Base-by-base conservation (phyloP, 768 basidiomycete genomes). In the Macrolepiota dolichaula region DNA sequence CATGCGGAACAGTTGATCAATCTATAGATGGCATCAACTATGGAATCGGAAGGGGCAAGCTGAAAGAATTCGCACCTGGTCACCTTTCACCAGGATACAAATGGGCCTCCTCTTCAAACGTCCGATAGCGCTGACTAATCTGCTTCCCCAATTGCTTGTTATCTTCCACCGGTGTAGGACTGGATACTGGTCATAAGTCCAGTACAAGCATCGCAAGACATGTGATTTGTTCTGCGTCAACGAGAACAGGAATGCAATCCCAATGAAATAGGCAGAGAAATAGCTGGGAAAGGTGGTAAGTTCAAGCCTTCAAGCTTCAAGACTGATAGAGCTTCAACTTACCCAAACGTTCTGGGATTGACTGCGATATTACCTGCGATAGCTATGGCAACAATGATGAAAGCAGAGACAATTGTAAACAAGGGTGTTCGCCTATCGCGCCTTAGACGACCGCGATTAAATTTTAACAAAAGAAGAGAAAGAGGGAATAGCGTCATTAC, bases 401-500 rank as follows among this genome's bases (percentile, higher is more conserved):
- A 62, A 0, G 86, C 75, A 12, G 75, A 58, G 12, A 81, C 61
- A 35, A 86, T 74, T 27, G 75, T 66, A 13, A 65, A 57, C 2
- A 87, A 67, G 4, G 77, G 71, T 4, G 84, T 79, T 17, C 64
- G 72, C 2, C 70, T 69, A 10, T 65, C 61, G 29, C 88, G 75
- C 4, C 75, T 78, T 3, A 91, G 70, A 35, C 85, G 81, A 17
- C 84, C 83, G 17, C 88, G 81, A 61, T 87, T 87, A 72, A 87
- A 88, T 61, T 83, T 85, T 27, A 91, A 73, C 4, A 89, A 63
- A 4, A 89, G 67, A 2, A 85, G 73, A 2, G 86, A 82, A 15
- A 86, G 44, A 0, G 88, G 86, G 65, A 88, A 91, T 22, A 89
- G 69, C 0, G 76, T 68, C 85, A 89, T 88, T 35, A 87, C 81